Evolutionary conservation across 2,329 filamentous ascomycete genomes (phyloP), one percentile per base, ranked within the genome.

Genomic region (Alternaria brassicicola): DNA sequence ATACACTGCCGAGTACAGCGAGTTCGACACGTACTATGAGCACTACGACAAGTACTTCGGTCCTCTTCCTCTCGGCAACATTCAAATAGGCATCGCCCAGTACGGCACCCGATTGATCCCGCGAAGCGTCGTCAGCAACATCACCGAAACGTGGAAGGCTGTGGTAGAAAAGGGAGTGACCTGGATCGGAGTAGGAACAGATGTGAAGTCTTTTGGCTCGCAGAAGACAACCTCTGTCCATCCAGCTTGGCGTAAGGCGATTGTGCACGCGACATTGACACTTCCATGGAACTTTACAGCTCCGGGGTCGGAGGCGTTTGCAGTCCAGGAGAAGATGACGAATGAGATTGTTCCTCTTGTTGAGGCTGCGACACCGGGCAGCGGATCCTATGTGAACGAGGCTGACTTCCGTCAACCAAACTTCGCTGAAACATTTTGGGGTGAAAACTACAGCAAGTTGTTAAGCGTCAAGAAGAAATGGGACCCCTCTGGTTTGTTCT

Each of bases 401-500:
- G 71, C 61, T 4, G 65, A 73, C 33, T 57, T 71, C 25, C 48
- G 63, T 41, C 50, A 70, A 39, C 58, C 63, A 13, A 57, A 66
- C 17, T 74, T 65, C 57, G 61, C 70, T 52, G 30, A 56, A 2
- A 64, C 49, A 1, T 73, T 70, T 35, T 73, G 62, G 56, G 70
- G 70, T 1, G 17, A 23, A 19, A 64, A 74, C 38, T 75, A 76
- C 49, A 39, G 58, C 2, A 63, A 56, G 26, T 36, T 77, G 38
- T 41, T 72, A 30, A 43, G 50, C 3, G 54, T 75, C 9, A 74
- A 75, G 63, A 63, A 63, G 47, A 71, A 72, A 39, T 70, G 66
- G 62, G 74, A 76, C 64, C 69, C 71, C 3, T 62, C 60, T 10
- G 51, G 51, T 33, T 28, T 76, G 15, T 76, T 76, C 51, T 75